Base-by-base conservation (phyloP, 169 alveolate species). In the Perkinsus chesapeaki region DNA sequence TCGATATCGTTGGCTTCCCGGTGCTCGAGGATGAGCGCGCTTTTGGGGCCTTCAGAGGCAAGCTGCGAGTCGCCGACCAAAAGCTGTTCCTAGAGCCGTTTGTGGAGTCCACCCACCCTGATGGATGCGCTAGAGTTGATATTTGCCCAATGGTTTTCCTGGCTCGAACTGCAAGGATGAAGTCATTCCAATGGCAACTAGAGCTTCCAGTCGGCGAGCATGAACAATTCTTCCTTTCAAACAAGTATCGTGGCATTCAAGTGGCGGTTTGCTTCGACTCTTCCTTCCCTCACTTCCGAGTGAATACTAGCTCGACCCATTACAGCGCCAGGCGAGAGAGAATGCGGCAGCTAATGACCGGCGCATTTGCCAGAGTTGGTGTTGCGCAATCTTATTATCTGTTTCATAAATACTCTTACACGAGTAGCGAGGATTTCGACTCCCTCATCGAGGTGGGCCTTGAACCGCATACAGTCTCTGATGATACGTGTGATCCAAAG, bases 1-100 rank as follows among this genome's bases (percentile, higher is more conserved):
- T 92, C 19, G 93, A 92, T 48, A 23, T 92, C 34, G 73, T 92
- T 20, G 93, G 93, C 90, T 92, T 92, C 91, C 93, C 93, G 0
- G 93, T 92, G 37, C 91, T 48, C 48, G 93, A 91, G 37, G 93
- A 92, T 48, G 93, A 92, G 91, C 9, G 93, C 19, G 39, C 19
- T 37, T 92, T 92, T 48, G 93, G 93, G 38, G 93, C 93, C 12
- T 92, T 23, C 93, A n/a, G 93, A 3, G 93, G 93, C 0, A 39
- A 92, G 36, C 39, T 92, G 20, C 93, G 93, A 5, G 7, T 48
- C 23, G 20, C 12, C 1, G 38, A 48, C 91, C 48, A 23, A 39
- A 39, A 23, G 0, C 36, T 92, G 39, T 92, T 48, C 43, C 37
- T 92, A 5, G 93, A 92, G 27, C 93, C 93, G 34, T 39, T 92